These are phyloP conservation scores for Colletotrichum magnum DNA, from an alignment of 2,329 filamentous ascomycete species.

Conservation along the genomic window DNA sequence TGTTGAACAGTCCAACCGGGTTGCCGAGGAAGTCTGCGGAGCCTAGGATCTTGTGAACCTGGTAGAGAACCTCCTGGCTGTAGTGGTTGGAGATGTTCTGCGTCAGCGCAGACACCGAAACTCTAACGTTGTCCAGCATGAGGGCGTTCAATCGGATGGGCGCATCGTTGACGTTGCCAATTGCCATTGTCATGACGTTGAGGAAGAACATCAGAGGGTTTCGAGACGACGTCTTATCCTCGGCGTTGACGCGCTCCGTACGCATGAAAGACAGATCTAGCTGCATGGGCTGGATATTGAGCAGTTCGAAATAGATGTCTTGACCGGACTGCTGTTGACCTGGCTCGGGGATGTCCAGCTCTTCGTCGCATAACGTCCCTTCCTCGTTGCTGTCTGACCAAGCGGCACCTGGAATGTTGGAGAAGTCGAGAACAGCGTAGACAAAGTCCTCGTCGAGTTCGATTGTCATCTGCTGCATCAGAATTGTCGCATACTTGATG, in stretches of 20 bases:
- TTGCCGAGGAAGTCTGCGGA: constrained; percentile 98
- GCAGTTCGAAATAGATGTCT: constrained; percentile 97
- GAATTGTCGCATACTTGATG: constrained; percentile 95
- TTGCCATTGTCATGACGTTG: constrained; percentile 99
- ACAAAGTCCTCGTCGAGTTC: constrained; percentile 99
- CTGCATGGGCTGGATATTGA: constrained; percentile 98
- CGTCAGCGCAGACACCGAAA: constrained; percentile 86
- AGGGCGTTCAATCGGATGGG: constrained; percentile 94
- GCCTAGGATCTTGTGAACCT: constrained; percentile 96
- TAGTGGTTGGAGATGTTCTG: constrained; percentile 95
- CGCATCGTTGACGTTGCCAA: constrained; percentile 98
- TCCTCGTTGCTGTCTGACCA: constrained; percentile 86
- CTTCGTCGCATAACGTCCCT: constrained; percentile 89
- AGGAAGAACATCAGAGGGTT: constrained; percentile 99
- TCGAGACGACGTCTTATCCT: constrained; percentile 89
- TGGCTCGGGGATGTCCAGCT: constrained; percentile 92
- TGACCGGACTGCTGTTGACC: constrained; percentile 86
- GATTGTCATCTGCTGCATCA: constrained; percentile 97
- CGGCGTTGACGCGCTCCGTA: constrained; percentile 95
- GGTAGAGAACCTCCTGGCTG: constrained; percentile 94
- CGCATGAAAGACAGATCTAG: constrained; percentile 97
- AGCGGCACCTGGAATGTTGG: constrained; percentile 89
- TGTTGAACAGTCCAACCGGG: constrained; percentile 97
- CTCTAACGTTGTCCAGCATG: constrained; percentile 93
- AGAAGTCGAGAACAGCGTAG: constrained; percentile 94